Conservation (phyloP, 2,329 filamentous ascomycete genomes). For the Byssoonygena ceratinophila region DNA sequence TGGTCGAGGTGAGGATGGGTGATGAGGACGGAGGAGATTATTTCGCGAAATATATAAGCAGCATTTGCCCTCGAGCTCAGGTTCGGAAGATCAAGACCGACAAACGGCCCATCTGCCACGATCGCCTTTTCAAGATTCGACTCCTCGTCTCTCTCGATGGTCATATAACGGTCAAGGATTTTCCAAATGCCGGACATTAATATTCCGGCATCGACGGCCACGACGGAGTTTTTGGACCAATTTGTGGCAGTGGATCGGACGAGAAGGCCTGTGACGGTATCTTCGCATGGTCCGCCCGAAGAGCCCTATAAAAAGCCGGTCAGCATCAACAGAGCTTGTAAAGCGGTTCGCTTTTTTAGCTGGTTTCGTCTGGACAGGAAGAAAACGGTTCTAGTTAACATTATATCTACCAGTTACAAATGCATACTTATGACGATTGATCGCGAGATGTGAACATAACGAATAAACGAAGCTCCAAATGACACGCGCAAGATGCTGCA, state of each 20-base stretch:
- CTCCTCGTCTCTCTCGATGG: conserved; percentile 7
- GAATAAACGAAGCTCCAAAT: not conserved
- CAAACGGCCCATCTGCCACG: conserved; percentile 59
- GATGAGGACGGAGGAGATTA: conserved; percentile 81
- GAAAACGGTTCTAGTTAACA: not conserved
- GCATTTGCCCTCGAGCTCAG: conserved; percentile 65
- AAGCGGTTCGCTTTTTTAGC: conserved; percentile 9
- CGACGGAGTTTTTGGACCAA: conserved; percentile 71
- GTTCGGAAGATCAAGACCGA: conserved; percentile 61
- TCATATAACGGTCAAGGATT: conserved; percentile 49
- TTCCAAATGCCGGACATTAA: conserved; percentile 76
- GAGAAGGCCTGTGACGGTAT: conserved; percentile 79
- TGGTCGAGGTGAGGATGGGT: conserved; percentile 98
- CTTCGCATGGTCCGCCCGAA: conserved; percentile 79
- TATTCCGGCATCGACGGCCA: conserved; percentile 90
- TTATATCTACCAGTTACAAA: not conserved
- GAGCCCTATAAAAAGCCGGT: conserved; percentile 53
- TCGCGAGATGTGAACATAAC: not conserved
- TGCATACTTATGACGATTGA: not conserved
- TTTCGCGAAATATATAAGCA: conserved; percentile 61
- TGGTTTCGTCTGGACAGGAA: conserved; percentile 16
- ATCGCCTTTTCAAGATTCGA: conserved; percentile 21
- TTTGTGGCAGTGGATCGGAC: conserved; percentile 68
- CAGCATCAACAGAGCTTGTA: conserved; percentile 8
- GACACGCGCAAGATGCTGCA: not conserved